These are phyloP conservation scores for Aspergillus sp. DNA, from an alignment of 2,329 filamentous ascomycete species.

Conservation along the genomic window DNA sequence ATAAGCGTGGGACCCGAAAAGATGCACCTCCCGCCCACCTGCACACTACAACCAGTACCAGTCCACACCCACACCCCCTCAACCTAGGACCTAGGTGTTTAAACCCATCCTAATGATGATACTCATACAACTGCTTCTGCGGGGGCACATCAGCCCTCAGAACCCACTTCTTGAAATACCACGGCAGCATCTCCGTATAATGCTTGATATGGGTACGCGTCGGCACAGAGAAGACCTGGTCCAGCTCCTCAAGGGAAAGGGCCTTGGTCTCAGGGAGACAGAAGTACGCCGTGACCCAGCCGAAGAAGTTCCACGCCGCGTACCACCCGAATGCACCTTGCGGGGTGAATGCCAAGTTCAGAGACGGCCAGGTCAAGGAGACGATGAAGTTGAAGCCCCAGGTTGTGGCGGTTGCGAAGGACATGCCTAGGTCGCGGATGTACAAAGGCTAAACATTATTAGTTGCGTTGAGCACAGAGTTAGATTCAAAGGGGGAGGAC, in stretches of 20 bases:
- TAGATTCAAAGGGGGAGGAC: not conserved
- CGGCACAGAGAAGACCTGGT: slow-evolving; percentile 55
- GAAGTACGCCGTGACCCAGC: slow-evolving; percentile 36
- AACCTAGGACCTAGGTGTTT: not conserved
- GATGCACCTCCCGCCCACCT: no score
- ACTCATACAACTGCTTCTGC: slow-evolving; percentile 28
- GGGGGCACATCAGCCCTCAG: slow-evolving; percentile 26
- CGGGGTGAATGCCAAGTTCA: slow-evolving; percentile 48
- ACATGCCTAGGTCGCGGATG: slow-evolving; percentile 63
- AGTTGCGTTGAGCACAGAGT: no score
- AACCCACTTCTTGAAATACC: slow-evolving; percentile 30
- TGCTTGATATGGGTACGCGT: slow-evolving; percentile 43
- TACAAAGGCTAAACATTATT: slow-evolving; percentile 49
- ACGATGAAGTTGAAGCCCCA: slow-evolving; percentile 60
- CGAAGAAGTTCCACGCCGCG: slow-evolving; percentile 42
- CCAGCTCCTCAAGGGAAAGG: slow-evolving; percentile 48
- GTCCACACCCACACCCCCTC: no score
- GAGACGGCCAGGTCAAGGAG: slow-evolving; percentile 53
- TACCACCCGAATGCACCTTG: slow-evolving; percentile 56
- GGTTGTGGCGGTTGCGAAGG: slow-evolving; percentile 61
- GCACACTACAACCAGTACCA: not conserved
- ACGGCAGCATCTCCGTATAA: slow-evolving; percentile 32
- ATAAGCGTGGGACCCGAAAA: no score
- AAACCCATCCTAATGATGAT: slow-evolving; percentile 12
- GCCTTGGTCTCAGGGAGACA: slow-evolving; percentile 43